Evolutionary conservation across 1,139 yeast genomes (phyloP), one percentile per base, ranked within the genome.

Genomic region (Lodderomyces orthopsilosis): DNA sequence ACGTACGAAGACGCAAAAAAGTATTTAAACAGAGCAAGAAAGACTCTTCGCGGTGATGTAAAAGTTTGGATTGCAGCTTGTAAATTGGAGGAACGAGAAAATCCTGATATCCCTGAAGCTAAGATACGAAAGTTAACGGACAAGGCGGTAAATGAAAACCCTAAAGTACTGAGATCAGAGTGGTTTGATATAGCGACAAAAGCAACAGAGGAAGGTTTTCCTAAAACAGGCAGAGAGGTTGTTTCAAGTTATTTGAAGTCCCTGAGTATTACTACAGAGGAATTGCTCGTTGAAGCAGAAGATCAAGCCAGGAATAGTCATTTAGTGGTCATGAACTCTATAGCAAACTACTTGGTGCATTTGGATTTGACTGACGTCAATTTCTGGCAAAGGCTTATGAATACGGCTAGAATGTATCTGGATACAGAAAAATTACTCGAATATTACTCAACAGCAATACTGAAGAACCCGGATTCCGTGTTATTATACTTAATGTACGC

Each of bases 11-110:
- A 73, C n/a, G 83, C 90, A 0, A 77, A 77, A 49, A 56, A 63
- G 14, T 63, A 79, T 0, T 63, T 89, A 30, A 80, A 81, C 50
- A 64, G 59, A 30, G 95, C 95, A 0, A 66, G 88, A 47, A 79
- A 78, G 48, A 61, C 63, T 0, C 58, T 85, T 17, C 71, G 76
- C 4, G 65, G 71, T 4, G 74, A 80, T n/a, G 63, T 72, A 38
- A 70, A 73, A 22, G 72, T 89, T 1, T 88, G 95, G 94, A 63
- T 88, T 1, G 71, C 83, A 0, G 91, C 90, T 1, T 75, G 82
- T 1, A 77, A 81, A 47, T 58, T 89, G 13, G 95, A 89, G 60
- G 95, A 88, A 55, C 68, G 75, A 41, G 71, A 66, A 35, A 57
- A 62, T 33, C 57, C 59, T 1, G 43, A 46, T 0, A 55, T 62